Base-by-base conservation (phyloP, 2,329 filamentous ascomycete genomes). In the Talaromyces sp. region DNA sequence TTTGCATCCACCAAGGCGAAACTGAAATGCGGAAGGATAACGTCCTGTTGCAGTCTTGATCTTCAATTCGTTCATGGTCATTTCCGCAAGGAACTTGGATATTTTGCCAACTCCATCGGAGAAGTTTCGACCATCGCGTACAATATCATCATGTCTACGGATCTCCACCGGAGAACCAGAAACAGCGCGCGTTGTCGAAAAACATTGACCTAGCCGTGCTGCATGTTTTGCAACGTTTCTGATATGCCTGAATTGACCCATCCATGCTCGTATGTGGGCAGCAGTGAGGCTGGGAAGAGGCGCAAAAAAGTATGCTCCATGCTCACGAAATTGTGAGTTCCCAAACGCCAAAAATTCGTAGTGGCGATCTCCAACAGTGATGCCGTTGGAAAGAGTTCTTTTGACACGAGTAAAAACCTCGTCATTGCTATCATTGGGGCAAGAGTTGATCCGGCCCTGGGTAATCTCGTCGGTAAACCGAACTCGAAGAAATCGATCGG, bases 81-180 rank as follows among this genome's bases (percentile, higher is more conserved):
- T 83, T 24, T 85, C 77, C 0, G 91, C 89, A 19, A 96, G 77
- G 54, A 90, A 86, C 0, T 73, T 75, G 0, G 93, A 97, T n/a
- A 99, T 90, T 67, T 91, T 95, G 1, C 94, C 94, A 3, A 97
- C 89, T 0, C 94, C 94, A 65, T 99, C 94, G 0, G 89, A 94
- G 69, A 97, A 99, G 55, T 79, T 88, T 65, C 84, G 86, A 0
- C 78, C 82, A 42, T 89, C 85, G 2, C 81, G 80, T 53, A 85
- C 77, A 17, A 97, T 82, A 59, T 97, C 94, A 0, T 80, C 71
- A 29, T 93, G 83, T 4, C 78, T 77, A 11, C 82, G 77, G 22
- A 83, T 70, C 1, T 80, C 77, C 6, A 87, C 82, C 0, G 80
- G 81, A 19, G 86, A 83, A 14, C 85, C 81, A 24, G 78, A 80